A percentile compares a stretch with the other conserved stretches of the same genome.
These are phyloP conservation scores for Plectosphaerella cucumerina DNA, from an alignment of 2,329 filamentous ascomycete species.

Conservation along the genomic window DNA sequence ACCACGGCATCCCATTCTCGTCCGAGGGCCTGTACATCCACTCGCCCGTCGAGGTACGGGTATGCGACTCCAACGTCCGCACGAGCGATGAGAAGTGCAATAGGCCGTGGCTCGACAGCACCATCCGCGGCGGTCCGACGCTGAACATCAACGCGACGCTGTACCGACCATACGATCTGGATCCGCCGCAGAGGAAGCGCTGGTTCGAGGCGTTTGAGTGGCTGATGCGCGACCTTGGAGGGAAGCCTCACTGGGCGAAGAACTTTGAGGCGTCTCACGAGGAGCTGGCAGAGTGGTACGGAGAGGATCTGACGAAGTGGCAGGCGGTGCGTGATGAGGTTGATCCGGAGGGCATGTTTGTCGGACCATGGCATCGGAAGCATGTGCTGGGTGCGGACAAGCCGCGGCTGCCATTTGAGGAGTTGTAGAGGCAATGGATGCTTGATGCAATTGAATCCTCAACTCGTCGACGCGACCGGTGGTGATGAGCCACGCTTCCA, in stretches of 20 bases:
- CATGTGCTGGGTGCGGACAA: slow-evolving; percentile 47
- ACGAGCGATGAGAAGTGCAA: slow-evolving; percentile 14
- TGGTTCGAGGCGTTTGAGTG: slow-evolving; percentile 92
- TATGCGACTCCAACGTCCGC: slow-evolving; percentile 61
- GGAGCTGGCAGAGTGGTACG: slow-evolving; percentile 67
- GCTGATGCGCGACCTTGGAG: slow-evolving; percentile 81
- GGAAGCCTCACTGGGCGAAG: slow-evolving; percentile 87
- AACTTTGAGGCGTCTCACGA: slow-evolving; percentile 65
- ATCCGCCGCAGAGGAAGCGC: slow-evolving; percentile 69
- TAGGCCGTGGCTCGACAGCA: slow-evolving; percentile 63
- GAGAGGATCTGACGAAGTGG: slow-evolving; percentile 62
- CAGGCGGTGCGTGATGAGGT: slow-evolving; percentile 62
- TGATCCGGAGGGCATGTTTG: slow-evolving; percentile 81
- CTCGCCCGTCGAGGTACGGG: slow-evolving; percentile 87
- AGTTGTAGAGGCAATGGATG: slow-evolving; percentile 14
- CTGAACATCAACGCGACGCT: slow-evolving; percentile 88
- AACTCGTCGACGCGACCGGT: too few species aligned
- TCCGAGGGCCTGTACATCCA: slow-evolving; percentile 76
- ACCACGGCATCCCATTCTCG: slow-evolving; percentile 71
- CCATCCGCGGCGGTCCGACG: slow-evolving; percentile 62
- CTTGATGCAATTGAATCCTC: too few species aligned
- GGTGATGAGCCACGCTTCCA: not conserved
- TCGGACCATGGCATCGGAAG: slow-evolving; percentile 84
- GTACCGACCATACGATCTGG: slow-evolving; percentile 74
- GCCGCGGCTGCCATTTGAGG: slow-evolving; percentile 30